Conservation (phyloP, 2,329 filamentous ascomycete genomes). For the Colletotrichum noveboracense region DNA sequence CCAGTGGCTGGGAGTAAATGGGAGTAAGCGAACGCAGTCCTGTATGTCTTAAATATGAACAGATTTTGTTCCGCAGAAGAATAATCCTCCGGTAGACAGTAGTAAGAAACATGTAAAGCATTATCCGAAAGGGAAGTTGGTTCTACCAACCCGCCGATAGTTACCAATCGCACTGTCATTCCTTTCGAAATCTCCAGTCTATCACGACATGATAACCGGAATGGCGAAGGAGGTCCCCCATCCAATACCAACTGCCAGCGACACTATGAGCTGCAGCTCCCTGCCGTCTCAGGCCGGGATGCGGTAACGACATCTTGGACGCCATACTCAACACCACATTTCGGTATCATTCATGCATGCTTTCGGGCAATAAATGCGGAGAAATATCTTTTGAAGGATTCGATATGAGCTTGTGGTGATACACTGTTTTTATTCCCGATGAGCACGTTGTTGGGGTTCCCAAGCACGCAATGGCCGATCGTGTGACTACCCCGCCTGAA, state of each 20-base stretch:
- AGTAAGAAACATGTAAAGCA: background rate
- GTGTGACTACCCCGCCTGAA: background rate
- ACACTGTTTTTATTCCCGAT: background rate
- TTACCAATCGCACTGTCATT: background rate
- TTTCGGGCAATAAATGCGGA: background rate
- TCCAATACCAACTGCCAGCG: background rate
- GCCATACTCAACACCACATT: background rate
- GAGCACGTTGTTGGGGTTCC: background rate
- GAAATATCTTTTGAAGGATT: background rate
- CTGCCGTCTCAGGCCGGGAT: background rate
- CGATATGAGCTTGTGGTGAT: background rate
- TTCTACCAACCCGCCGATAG: background rate
- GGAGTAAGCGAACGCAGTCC: background rate
- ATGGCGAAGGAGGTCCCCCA: background rate
- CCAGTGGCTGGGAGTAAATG: background rate
- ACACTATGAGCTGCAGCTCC: background rate
- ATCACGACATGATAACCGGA: background rate
- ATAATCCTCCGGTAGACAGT: background rate
- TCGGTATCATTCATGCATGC: background rate
- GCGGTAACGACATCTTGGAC: background rate
- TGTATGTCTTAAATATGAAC: background rate
- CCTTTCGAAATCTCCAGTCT: background rate
- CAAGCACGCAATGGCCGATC: background rate
- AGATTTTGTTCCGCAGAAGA: background rate
- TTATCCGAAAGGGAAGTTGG: background rate